Base-by-base conservation (phyloP, 192 early-diverging fungal species). In the Geranomyces variabilis region DNA sequence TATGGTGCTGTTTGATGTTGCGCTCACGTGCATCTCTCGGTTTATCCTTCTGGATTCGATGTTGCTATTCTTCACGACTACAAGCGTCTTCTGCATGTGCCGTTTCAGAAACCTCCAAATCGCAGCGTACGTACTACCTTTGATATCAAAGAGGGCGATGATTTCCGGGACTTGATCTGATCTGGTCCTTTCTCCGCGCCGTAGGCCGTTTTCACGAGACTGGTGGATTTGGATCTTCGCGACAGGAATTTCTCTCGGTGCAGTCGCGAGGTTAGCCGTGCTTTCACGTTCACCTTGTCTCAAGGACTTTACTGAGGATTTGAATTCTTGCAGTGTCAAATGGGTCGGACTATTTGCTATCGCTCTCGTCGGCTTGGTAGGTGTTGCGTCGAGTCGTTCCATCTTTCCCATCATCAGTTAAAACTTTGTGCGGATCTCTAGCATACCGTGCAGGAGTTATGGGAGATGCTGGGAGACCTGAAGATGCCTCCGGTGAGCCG, bases 11-110 rank as follows among this genome's bases (percentile, higher is more conserved):
- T 84, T 86, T 62, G 92, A 95, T 67, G 90, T 83, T 53, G 92
- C 93, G 0, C 89, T 87, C 60, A 55, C 89, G 51, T 78, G 78
- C 22, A 97, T 96, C 73, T 91, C 87, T 67, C 89, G 93, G 24
- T 96, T 99, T 70, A 96, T 98, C 63, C 83, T 99, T 36, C 81
- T 99, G 47, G 97, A 99, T 73, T 92, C 96, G 13, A 93, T 97
- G 90, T 86, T 99, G 24, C 81, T 99, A 49, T 95, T 92, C 66
- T 94, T 96, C 66, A 99, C 95, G 55, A 77, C 78, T 21, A 73
- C 84, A 19, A 84, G 83, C 17, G 78, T 89, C 15, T 90, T 91
- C 70, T 90, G 85, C 29, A 76, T 96, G 21, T 77, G 84, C 14
- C 84, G 82, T 26, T 91, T 98, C 67, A 85, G 91, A 71, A 94